Percentiles rank a stretch among this genome's conserved stretches.
These are phyloP conservation scores for Blastosporella zonata DNA, from an alignment of 1,284 basidiomycete species.

Conservation along the genomic window DNA sequence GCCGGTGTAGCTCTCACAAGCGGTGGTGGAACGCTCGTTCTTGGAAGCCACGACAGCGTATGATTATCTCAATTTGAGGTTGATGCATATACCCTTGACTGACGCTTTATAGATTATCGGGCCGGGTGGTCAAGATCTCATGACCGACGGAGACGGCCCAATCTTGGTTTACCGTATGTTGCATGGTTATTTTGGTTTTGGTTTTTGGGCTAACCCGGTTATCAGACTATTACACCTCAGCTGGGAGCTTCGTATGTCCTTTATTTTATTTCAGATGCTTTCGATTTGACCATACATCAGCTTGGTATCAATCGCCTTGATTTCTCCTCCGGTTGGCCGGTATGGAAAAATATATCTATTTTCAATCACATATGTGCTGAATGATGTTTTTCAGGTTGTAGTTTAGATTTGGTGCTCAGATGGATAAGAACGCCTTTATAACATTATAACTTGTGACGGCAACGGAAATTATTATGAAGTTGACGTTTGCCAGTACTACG, in stretches of 20 bases:
- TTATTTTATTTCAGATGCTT: background rate
- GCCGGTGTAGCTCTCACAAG: conserved; percentile 41
- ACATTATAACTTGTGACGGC: no score
- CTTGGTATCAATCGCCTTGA: conserved; percentile 47
- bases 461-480: no score
- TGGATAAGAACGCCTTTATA: no score
- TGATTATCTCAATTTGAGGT: conserved; percentile 8
- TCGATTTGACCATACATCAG: conserved; percentile 21
- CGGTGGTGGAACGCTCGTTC: conserved; percentile 53
- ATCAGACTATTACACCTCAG: conserved; percentile 45
- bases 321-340: conserved; percentile 40
- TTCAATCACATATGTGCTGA: no score
- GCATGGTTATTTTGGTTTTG: background rate
- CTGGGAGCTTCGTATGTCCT: conserved; percentile 20
- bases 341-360: conserved; percentile 16
- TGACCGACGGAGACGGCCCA: conserved; percentile 30
- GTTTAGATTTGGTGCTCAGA: no score
- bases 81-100: background rate
- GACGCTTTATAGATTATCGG: conserved; percentile 39
- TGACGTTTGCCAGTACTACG: no score
- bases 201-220: background rate
- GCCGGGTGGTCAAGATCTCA: conserved; percentile 35
- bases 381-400: no score
- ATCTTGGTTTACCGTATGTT: conserved; percentile 33
- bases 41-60: conserved; percentile 45